Conservation (phyloP, 345 rosid species). For the Pelargonium nanum region DNA sequence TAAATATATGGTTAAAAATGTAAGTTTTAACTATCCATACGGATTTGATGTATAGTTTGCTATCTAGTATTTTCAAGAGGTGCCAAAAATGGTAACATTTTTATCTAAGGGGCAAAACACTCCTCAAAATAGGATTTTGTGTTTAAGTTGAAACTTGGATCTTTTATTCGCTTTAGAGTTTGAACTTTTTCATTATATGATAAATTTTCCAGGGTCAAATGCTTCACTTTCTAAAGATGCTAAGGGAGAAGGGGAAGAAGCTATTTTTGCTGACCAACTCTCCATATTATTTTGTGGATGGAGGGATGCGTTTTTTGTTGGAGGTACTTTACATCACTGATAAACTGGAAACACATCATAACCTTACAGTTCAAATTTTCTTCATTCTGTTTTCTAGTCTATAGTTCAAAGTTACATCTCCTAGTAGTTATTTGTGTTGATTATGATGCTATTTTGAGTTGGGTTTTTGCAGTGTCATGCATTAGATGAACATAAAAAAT, state of each 20-base stretch:
- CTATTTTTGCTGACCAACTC: constrained; percentile 90
- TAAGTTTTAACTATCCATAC: constrained; percentile 17
- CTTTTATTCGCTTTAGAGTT: background rate
- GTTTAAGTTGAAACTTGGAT: too few species aligned
- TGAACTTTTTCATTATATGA: constrained; percentile 7
- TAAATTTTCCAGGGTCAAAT: constrained; percentile 44
- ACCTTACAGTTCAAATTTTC: background rate
- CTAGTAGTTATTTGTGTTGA: background rate
- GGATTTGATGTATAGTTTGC: background rate
- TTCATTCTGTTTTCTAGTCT: too few species aligned
- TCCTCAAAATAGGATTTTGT: too few species aligned
- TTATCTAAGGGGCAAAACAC: too few species aligned
- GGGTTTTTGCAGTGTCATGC: too few species aligned
- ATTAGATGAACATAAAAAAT: background rate
- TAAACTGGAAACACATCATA: background rate
- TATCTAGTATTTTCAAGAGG: background rate
- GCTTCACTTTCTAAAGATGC: constrained; percentile 55
- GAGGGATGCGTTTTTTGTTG: constrained; percentile 85
- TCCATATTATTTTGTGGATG: constrained; percentile 89
- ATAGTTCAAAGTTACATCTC: background rate
- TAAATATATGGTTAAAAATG: constrained; percentile 77
- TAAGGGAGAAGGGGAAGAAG: constrained; percentile 86
- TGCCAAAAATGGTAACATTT: background rate
- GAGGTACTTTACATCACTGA: constrained; percentile 45
- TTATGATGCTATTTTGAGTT: background rate